These are phyloP conservation scores for Yamadazyma buinensis DNA, from an alignment of 1,139 yeast species.

Conservation along the genomic window DNA sequence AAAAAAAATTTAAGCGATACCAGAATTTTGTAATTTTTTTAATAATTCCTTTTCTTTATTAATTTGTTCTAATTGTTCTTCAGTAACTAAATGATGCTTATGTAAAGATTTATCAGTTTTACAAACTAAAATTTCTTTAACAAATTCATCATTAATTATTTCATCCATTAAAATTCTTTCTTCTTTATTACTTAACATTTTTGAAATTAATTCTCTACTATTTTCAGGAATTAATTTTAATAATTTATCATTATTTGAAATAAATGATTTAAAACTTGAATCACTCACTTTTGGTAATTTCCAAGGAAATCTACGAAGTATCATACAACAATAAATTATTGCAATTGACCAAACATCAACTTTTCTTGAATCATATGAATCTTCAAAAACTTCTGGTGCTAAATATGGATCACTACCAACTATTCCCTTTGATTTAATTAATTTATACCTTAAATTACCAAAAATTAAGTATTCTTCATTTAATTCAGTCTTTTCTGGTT, in stretches of 20 bases:
- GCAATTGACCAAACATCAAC: conserved; percentile 81
- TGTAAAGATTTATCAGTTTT: conserved; percentile 26
- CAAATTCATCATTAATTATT: conserved; percentile 27
- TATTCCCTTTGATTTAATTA: conserved; percentile 55
- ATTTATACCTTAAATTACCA: conserved; percentile 23
- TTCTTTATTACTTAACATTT: conserved; percentile 29
- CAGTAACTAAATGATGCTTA: conserved; percentile 54
- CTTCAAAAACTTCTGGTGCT: conserved; percentile 68
- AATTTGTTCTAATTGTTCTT: conserved; percentile 46
- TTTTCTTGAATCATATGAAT: conserved; percentile 65
- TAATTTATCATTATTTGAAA: conserved; percentile 20
- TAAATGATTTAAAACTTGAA: conserved; percentile 46
- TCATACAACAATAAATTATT: conserved; percentile 73
- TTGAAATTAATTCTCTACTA: conserved; percentile 30
- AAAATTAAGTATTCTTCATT: conserved; percentile 22
- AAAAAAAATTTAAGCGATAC: conserved; percentile 12
- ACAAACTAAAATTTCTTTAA: conserved; percentile 28
- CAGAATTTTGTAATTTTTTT: conserved; percentile 19
- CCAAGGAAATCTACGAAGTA: conserved; percentile 74
- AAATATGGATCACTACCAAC: conserved; percentile 81
- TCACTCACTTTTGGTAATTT: conserved; percentile 63
- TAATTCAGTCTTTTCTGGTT: conserved; percentile 7
- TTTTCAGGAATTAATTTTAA: conserved; percentile 34
- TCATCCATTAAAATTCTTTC: conserved; percentile 29
- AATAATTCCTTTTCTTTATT: conserved; percentile 36